Base-by-base conservation (phyloP, 805 yeast species). In the Novakomyces olei region DNA sequence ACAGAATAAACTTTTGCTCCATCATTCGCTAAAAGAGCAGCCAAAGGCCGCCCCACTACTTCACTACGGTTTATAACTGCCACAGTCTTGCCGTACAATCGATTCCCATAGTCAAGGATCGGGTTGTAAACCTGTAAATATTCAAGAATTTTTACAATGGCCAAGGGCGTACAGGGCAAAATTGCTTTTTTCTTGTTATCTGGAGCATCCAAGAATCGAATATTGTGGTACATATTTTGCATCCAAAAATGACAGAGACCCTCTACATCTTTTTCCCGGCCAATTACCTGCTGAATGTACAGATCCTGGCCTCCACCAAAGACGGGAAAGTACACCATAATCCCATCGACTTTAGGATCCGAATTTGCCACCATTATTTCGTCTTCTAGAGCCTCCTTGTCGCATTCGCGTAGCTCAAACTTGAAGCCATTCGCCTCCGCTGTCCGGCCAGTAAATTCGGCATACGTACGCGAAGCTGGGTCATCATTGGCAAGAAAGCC, bases 311-410 rank as follows among this genome's bases (percentile, higher is more conserved):
- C 68, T 48, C 79, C 78, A 3, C 93, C 94, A 54, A 79, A 88
- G 2, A 88, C 96, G 0, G 98, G 98, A 65, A 85, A 88, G 52
- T 88, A 88, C 10, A 88, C 85, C 77, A 88, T 81, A 42, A 88
- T 88, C 16, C 96, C 98, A 48, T 81, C 72, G 26, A 85, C 78
- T 1, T 50, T 43, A 35, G 64, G 67, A 46, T 83, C 85, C 19
- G 60, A 58, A 50, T 88, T 88, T 37, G 96, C 94, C 27, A 65
- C 69, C 30, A 81, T 65, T 38, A 88, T 69, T 20, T 69, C 72
- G 42, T 72, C 81, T 51, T 88, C 98, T 38, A 88, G 61, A 22
- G 72, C 74, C 42, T 88, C 93, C 49, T 77, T 80, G 42, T 65
- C 67, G 14, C 75, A 71, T 44, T 69, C 65, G 19, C 76, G 55